Evolutionary conservation across 768 basidiomycete species (phyloP), one percentile per base, ranked within the genome.

Genomic region (Psilocybe azurescens): DNA sequence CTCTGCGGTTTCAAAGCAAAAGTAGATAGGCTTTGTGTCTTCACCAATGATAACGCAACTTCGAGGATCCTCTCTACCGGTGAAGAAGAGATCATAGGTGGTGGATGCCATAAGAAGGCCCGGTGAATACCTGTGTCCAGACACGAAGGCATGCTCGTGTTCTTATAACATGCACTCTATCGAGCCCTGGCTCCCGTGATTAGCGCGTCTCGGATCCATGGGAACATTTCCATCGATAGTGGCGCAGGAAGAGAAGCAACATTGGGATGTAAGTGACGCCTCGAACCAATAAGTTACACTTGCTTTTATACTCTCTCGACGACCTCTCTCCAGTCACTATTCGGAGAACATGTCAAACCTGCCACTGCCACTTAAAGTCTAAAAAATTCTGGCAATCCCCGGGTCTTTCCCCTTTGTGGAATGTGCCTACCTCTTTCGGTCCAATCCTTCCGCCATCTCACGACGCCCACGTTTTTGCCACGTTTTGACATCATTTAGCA

Each of bases 1-100:
- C 62, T 81, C 76, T 56, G 79, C 76, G 10, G 90, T 91, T 70
- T 88, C 85, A 73, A 92, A 90, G 69, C 81, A 84, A 71, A 87
- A 84, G 76, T 84, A 89, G 67, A 89, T 74, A 0, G 83, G 83
- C 65, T 78, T 81, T 33, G 76, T 77, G 73, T 85, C 85, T 69
- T 87, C 83, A 44, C 89, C 88, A 66, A 91, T 90, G 76, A 91
- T 75, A 60, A 86, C 81, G 70, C 86, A 89, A 60, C 79, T 81
- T 58, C 89, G 85, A 49, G 89, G 89, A 76, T 91, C 83, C 72
- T 88, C 86, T 70, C 78, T 78, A 58, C 89, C 87, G 51, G 88
- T 88, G 79, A 91, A 91, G 75, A 83, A 90, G 36, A 91, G 74
- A 70, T 83, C 76, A 73, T 80, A 88, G 61, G 81, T 77, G 61